Evolutionary conservation across 2,329 filamentous ascomycete genomes (phyloP).

Genomic region (Karstenula rhodostoma): DNA sequence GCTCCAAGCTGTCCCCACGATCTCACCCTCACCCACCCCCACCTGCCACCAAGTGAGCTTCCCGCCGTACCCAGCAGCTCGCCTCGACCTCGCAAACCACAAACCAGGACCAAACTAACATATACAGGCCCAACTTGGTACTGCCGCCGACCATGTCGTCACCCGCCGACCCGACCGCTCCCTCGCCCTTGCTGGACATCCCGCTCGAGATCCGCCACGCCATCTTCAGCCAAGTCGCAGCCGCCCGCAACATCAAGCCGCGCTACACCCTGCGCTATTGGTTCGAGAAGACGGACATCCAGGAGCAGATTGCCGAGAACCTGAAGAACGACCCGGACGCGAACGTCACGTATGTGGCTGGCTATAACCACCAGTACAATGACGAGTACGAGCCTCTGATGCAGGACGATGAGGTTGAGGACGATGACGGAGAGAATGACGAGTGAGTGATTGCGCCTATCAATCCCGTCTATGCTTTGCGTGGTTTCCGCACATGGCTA

Average conservation of each 20-base stretch:
- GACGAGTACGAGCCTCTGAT: conserved; percentile 16
- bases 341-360: conserved; percentile 14
- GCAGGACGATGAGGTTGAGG: conserved; percentile 18
- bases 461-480: not conserved
- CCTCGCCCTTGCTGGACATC: conserved; percentile 29
- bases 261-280: conserved; percentile 41
- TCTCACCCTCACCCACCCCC: not conserved
- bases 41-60: not conserved
- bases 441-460: not conserved
- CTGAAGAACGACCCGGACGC: conserved; percentile 21
- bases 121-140: not conserved
- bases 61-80: not conserved
- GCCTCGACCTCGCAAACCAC: not conserved
- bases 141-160: conserved; percentile 8
- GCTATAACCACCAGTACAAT: conserved; percentile 21
- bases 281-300: conserved; percentile 47
- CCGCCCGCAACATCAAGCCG: conserved; percentile 26
- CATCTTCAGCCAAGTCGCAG: conserved; percentile 34
- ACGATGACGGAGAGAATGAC: conserved; percentile 16
- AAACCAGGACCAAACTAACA: not conserved
- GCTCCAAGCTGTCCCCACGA: too few relatives aligned
- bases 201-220: conserved; percentile 44
- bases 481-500: not conserved
- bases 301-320: conserved; percentile 24
- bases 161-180: conserved; percentile 14